These are phyloP conservation scores for Mycena leptocephala DNA, from an alignment of 768 basidiomycete genomes.

Conservation along the genomic window DNA sequence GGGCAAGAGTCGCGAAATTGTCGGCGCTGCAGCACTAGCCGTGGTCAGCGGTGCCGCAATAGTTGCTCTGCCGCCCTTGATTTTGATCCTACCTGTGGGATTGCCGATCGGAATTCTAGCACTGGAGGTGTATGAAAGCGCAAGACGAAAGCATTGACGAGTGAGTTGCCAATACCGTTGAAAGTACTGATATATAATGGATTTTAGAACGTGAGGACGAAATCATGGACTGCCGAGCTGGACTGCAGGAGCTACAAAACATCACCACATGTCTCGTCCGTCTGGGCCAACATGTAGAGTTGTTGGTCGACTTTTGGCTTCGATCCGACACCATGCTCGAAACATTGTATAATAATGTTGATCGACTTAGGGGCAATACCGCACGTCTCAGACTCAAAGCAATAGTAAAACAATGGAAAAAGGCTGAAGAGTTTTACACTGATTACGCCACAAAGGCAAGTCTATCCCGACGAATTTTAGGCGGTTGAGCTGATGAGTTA, in stretches of 20 bases:
- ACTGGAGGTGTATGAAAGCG: conserved; percentile 32
- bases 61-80: conserved; percentile 33
- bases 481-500: not conserved
- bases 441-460: conserved; percentile 22
- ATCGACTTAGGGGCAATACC: not conserved
- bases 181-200: not conserved
- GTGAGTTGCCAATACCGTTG: conserved; percentile 23
- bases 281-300: conserved; percentile 3
- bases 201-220: conserved; percentile 32
- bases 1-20: conserved; percentile 25
- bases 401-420: not conserved
- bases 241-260: not conserved
- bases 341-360: conserved; percentile 14
- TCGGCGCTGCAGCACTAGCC: conserved; percentile 32
- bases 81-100: conserved; percentile 35
- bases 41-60: conserved; percentile 30
- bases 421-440: conserved; percentile 2
- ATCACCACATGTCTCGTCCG: not conserved
- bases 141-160: conserved; percentile 17
- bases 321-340: conserved; percentile 32
- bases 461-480: not conserved
- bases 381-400: conserved; percentile 21
- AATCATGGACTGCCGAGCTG: conserved; percentile 4
- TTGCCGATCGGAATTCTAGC: conserved; percentile 36
- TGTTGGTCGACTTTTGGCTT: conserved; percentile 15